Conservation (phyloP, 208 protist species). For the Trypanosoma brucei region DNA sequence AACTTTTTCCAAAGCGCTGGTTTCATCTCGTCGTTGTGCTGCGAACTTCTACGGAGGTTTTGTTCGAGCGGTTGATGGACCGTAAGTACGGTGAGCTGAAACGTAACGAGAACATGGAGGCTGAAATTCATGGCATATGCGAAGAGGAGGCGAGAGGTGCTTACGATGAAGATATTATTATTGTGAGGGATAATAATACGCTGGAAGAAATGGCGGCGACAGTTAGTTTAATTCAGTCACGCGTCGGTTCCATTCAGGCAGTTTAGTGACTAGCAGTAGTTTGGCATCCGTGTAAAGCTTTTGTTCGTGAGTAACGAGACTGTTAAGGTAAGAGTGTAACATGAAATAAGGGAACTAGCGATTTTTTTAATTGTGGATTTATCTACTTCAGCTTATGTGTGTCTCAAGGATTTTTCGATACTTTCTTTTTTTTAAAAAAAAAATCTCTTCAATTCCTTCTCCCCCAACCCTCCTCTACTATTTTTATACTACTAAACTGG, state of each 20-base stretch:
- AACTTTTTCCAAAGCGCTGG: constrained; percentile 97
- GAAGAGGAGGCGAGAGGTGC: constrained; percentile 93
- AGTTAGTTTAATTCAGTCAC: constrained; percentile 58
- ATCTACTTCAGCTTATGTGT: no score
- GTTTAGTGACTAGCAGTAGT: constrained; percentile 19
- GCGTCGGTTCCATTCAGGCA: constrained; percentile 46
- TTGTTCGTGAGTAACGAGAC: no score
- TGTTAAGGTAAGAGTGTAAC: no score
- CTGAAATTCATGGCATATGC: constrained; percentile 96
- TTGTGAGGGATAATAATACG: constrained; percentile 86
- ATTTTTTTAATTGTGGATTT: no score
- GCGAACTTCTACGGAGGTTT: constrained; percentile 79
- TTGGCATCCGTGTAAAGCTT: background rate
- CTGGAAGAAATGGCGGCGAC: constrained; percentile 92
- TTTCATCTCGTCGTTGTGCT: constrained; percentile 97
- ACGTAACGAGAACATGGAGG: constrained; percentile 95
- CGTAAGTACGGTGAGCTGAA: constrained; percentile 93
- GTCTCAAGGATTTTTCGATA: no score
- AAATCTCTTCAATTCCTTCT: no score
- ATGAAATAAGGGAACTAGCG: no score
- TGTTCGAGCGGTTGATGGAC: constrained; percentile 90
- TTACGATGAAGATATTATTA: constrained; percentile 90
- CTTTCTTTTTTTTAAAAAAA: no score
- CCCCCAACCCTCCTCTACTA: no score
- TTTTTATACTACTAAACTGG: no score